These are phyloP conservation scores for Pistacia atlantica DNA, from an alignment of 345 rosid species.

Conservation along the genomic window DNA sequence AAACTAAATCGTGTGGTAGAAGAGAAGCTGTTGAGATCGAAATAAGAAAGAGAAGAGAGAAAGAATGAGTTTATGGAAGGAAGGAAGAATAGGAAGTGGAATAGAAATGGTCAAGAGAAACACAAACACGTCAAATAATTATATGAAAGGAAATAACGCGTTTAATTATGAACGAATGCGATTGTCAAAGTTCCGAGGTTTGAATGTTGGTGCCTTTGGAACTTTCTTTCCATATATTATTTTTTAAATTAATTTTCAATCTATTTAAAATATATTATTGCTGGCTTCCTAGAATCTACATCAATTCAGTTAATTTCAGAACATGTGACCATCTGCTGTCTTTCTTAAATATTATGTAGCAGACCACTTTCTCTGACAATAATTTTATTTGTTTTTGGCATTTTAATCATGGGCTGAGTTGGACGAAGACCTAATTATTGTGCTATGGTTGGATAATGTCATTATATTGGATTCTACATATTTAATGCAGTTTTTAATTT, in stretches of 20 bases:
- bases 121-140: too few species aligned
- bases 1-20: neutral
- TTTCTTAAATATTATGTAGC: too few species aligned
- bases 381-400: neutral
- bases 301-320: neutral
- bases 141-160: neutral
- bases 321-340: conserved; percentile 15
- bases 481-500: too few species aligned
- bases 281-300: conserved; percentile 15
- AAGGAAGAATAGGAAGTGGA: neutral
- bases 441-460: neutral
- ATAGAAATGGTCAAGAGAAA: neutral
- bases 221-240: too few species aligned
- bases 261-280: too few species aligned
- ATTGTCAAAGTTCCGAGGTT: neutral
- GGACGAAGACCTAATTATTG: neutral
- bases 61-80: neutral
- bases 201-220: neutral
- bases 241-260: neutral
- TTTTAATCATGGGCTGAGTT: neutral
- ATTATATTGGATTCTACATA: neutral
- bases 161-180: neutral
- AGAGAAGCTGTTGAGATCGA: neutral
- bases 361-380: too few species aligned
- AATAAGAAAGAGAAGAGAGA: neutral